A percentile compares a stretch with the other conserved stretches of the same genome.
phyloP scores from a whole-genome alignment of 129 eudicot species.

The Heracleum sosnowskyi region DNA sequence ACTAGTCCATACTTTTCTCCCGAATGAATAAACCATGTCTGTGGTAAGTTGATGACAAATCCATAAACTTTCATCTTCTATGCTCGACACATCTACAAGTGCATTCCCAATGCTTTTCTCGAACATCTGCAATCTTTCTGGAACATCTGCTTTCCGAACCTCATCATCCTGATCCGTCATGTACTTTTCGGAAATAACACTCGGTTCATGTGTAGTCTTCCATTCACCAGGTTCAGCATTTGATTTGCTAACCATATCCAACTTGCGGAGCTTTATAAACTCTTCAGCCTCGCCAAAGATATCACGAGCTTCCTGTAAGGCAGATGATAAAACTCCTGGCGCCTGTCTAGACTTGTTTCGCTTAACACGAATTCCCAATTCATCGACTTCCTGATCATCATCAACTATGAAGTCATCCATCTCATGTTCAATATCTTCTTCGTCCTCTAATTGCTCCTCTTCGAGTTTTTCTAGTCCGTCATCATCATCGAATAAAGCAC shows the following conservation, averaged over 20 bases:
- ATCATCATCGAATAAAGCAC: constrained; percentile 59
- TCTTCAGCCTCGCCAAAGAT: constrained; percentile 52
- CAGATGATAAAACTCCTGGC: constrained; percentile 33
- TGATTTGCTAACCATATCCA: constrained; percentile 17
- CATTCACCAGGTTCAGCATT: constrained; percentile 34
- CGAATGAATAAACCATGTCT: constrained; percentile 30
- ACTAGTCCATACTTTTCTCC: constrained; percentile 21
- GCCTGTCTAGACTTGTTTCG: constrained; percentile 47
- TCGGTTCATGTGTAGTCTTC: constrained; percentile 74
- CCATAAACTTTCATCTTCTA: constrained; percentile 73
- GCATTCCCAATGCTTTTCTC: constrained; percentile 68
- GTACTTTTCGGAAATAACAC: constrained; percentile 56
- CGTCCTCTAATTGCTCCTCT: constrained; percentile 37
- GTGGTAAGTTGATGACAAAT: constrained; percentile 57
- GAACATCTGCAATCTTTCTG: constrained; percentile 82
- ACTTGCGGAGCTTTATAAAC: constrained; percentile 37
- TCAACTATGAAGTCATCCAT: constrained; percentile 73
- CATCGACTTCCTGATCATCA: constrained; percentile 32
- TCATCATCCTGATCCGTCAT: constrained; percentile 70
- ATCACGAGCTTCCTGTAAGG: constrained; percentile 35
- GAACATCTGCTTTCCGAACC: constrained; percentile 59
- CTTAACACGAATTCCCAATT: constrained; percentile 27
- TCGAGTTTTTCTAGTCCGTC: constrained; percentile 50
- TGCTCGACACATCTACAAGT: constrained; percentile 42
- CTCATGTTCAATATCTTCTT: constrained; percentile 32